Evolutionary conservation across 176 grass and related monocot species (phyloP).

Genomic region (Avena sativa): DNA sequence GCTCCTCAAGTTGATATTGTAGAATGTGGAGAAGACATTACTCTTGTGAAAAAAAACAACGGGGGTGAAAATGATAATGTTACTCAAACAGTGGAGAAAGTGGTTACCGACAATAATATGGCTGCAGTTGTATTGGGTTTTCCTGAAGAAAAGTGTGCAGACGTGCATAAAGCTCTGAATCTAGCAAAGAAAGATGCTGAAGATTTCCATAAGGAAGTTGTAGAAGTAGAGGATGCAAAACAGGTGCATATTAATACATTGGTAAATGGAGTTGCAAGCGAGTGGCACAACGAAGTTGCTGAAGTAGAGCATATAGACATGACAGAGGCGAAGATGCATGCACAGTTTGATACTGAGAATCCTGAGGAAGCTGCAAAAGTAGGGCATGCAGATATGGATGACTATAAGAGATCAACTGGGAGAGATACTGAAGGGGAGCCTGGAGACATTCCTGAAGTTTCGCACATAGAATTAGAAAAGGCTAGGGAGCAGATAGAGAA

Average conservation of each 20-base stretch:
- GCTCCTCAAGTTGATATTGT: conserved; percentile 18
- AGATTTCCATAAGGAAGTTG: conserved; percentile 39
- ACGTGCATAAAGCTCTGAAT: not conserved
- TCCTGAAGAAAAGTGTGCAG: conserved; percentile 14
- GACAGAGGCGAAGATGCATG: conserved; percentile 6
- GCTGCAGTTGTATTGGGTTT: not conserved
- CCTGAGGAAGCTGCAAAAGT: conserved; percentile 11
- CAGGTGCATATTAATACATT: conserved; percentile 23
- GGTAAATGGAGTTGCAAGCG: not conserved
- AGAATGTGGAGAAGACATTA: conserved; percentile 31
- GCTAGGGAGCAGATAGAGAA: not conserved
- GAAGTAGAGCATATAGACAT: not conserved
- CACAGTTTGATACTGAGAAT: conserved; percentile 20
- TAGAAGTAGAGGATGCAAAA: conserved; percentile 29
- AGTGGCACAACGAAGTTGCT: conserved; percentile 37
- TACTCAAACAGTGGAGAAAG: conserved; percentile 27
- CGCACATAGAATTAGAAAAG: conserved; percentile 10
- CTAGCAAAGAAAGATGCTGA: conserved; percentile 25
- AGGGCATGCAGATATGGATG: conserved; percentile 18
- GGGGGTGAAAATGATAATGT: conserved; percentile 1
- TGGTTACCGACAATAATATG: not conserved
- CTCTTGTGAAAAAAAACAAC: not conserved
- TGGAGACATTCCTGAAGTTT: conserved; percentile 23
- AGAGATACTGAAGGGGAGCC: conserved; percentile 1
- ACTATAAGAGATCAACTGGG: not conserved